Evolutionary conservation across 2,329 filamentous ascomycete genomes (phyloP), one percentile per base, ranked within the genome.

Genomic region (Pyrenophora graminea): DNA sequence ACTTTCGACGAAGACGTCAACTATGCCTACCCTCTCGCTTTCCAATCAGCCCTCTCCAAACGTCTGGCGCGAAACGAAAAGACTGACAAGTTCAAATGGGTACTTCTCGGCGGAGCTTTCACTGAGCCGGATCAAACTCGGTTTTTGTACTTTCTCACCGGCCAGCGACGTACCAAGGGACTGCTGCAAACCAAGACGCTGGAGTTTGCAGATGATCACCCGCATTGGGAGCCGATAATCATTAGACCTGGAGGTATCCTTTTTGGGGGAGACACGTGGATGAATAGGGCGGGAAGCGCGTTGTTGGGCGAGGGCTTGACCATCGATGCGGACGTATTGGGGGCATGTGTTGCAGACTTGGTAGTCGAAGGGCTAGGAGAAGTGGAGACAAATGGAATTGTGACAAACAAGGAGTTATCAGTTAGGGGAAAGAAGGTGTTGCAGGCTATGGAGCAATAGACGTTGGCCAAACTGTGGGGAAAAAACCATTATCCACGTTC

Each of bases 231-330:
- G 12, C 51, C 59, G 2, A 47, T 54, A 34, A 27, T 63, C 15
- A 17, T 64, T 19, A 59, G 53, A 34, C 63, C 63, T 12, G 59
- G 55, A 6, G 58, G 58, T 2, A 46, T 64, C 4, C 18, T 49
- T 2, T 46, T 48, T 6, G 51, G 46, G 7, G 49, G 51, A 0
- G 12, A 53, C 9, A 43, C 36, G 15, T 17, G 36, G 7, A 15
- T 21, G 9, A 48, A 52, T 8, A 39, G 23, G 17, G 37, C 34
- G 19, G 39, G 31, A 6, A 49, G 44, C 27, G 39, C 1, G 6
- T 2, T 52, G 8, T 50, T 55, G 18, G 46, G 48, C 9, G n/a
- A 3, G 2, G n/a, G 25, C 2, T 32, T 56, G 10, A 36, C 21
- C 6, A 57, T 63, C 37, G 10, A 45, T 4, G 47, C 46, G 10